Evolutionary conservation across 129 eudicot species (phyloP).

Genomic region (Chrysanthemum seticuspe): DNA sequence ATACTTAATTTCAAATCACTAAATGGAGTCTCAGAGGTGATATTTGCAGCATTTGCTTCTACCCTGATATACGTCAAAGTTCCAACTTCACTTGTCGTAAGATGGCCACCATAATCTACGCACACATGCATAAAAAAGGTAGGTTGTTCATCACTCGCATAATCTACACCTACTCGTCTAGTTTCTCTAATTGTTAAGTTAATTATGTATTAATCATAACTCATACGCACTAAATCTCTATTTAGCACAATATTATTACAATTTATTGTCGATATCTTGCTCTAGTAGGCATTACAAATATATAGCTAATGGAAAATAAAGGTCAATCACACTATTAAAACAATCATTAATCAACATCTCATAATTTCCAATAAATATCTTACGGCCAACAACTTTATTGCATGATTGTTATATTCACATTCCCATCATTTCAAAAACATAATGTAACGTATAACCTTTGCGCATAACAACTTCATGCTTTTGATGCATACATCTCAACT

Average conservation of each 20-base stretch:
- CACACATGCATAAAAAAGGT: too few relatives aligned
- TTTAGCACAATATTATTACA: too few relatives aligned
- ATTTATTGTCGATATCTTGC: too few relatives aligned
- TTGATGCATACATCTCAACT: background rate
- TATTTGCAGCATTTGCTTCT: constrained; percentile 52
- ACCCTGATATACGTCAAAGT: constrained; percentile 66
- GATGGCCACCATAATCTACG: constrained; percentile 49
- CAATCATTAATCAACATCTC: too few relatives aligned
- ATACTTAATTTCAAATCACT: too few relatives aligned
- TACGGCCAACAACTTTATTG: background rate
- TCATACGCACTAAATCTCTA: too few relatives aligned
- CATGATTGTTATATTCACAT: background rate
- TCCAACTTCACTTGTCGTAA: constrained; percentile 69
- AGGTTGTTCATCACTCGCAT: too few relatives aligned
- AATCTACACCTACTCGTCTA: constrained; percentile 1
- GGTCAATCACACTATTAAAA: too few relatives aligned
- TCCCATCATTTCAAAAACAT: background rate
- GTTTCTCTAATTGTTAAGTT: too few relatives aligned
- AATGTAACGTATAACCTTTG: background rate
- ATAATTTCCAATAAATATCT: background rate
- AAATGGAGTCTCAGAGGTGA: too few relatives aligned
- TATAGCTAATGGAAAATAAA: too few relatives aligned
- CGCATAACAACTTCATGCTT: constrained; percentile 3
- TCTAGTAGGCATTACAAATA: too few relatives aligned
- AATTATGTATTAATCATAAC: background rate